phyloP scores from a whole-genome alignment of 1,139 yeast species.

The Sporopachydermia cereana region DNA sequence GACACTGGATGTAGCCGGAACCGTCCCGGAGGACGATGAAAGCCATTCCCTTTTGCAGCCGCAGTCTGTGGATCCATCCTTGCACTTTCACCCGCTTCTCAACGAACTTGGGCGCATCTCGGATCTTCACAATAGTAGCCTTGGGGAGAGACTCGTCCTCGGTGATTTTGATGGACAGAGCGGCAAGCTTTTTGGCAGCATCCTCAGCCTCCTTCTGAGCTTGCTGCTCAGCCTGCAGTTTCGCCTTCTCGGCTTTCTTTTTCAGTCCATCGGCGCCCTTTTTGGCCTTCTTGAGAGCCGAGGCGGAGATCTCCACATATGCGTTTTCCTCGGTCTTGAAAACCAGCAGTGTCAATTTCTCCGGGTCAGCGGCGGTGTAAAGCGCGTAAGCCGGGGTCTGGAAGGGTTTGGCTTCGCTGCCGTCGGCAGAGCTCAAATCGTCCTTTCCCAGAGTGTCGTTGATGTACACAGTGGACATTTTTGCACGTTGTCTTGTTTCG shows the following conservation, averaged over 20 bases:
- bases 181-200: constrained; percentile 61
- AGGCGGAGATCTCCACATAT: constrained; percentile 74
- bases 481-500: too few relatives aligned
- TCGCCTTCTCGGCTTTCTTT: constrained; percentile 78
- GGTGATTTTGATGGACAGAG: constrained; percentile 51
- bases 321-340: constrained; percentile 52
- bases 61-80: constrained; percentile 96
- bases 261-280: constrained; percentile 89
- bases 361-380: constrained; percentile 36
- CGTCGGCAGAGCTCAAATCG: constrained; percentile 34
- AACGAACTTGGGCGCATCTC: constrained; percentile 37
- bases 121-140: constrained; percentile 60
- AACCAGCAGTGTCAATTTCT: constrained; percentile 38
- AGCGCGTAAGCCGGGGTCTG: constrained; percentile 79
- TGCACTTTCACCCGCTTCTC: constrained; percentile 61
- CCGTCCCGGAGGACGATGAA: constrained; percentile 94
- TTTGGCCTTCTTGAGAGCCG: constrained; percentile 91
- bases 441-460: constrained; percentile 67
- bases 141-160: constrained; percentile 65
- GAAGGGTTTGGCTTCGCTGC: constrained; percentile 59
- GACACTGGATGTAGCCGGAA: constrained; percentile 79
- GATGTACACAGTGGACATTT: constrained; percentile 34
- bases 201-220: constrained; percentile 52
- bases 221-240: constrained; percentile 35
- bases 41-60: constrained; percentile 85